A percentile compares a stretch with the other conserved stretches of the same genome.
Evolutionary conservation across 352 stramenopile species (phyloP).

Genomic region (Halophytophthora polymorphica): DNA sequence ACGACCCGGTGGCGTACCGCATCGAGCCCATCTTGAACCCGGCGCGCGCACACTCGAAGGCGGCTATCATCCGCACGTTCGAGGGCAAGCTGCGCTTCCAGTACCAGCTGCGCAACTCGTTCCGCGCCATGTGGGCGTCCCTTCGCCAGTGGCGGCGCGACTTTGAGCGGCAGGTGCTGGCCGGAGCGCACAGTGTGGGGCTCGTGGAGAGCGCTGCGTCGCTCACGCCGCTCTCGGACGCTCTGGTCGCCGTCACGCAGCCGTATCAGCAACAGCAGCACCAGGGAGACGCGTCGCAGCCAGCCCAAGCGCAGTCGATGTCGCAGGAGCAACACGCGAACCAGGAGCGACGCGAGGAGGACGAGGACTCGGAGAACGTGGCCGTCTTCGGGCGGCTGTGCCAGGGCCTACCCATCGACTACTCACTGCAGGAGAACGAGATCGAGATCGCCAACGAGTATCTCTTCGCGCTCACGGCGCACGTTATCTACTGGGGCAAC

Average conservation of each 20-base stretch:
- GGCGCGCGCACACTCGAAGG: conserved; percentile 67
- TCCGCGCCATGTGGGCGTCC: conserved; percentile 75
- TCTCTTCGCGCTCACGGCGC: conserved; percentile 88
- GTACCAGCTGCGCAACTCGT: conserved; percentile 84
- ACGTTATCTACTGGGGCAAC: conserved; percentile 92
- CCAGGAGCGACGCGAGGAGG: conserved; percentile 30
- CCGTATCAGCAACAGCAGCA: conserved; percentile 20
- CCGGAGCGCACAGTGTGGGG: conserved; percentile 62
- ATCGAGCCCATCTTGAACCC: conserved; percentile 94
- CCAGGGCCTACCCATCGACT: conserved; percentile 75
- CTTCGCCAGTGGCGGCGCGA: conserved; percentile 70
- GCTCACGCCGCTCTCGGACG: conserved; percentile 30
- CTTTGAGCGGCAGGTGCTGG: conserved; percentile 74
- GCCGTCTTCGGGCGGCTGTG: conserved; percentile 63
- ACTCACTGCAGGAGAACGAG: conserved; percentile 92
- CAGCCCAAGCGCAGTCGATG: neutral
- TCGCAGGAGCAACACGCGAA: conserved; percentile 8
- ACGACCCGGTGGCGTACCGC: conserved; percentile 93
- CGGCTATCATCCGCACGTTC: conserved; percentile 82
- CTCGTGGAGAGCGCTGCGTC: conserved; percentile 53
- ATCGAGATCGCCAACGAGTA: conserved; percentile 94
- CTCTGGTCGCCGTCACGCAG: conserved; percentile 22
- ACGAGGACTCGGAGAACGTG: conserved; percentile 38
- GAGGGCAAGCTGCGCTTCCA: conserved; percentile 81
- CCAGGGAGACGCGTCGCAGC: conserved; percentile 15